These are phyloP conservation scores for Colletotrichum ledebouriae DNA, from an alignment of 2,329 filamentous ascomycete species.

Conservation along the genomic window DNA sequence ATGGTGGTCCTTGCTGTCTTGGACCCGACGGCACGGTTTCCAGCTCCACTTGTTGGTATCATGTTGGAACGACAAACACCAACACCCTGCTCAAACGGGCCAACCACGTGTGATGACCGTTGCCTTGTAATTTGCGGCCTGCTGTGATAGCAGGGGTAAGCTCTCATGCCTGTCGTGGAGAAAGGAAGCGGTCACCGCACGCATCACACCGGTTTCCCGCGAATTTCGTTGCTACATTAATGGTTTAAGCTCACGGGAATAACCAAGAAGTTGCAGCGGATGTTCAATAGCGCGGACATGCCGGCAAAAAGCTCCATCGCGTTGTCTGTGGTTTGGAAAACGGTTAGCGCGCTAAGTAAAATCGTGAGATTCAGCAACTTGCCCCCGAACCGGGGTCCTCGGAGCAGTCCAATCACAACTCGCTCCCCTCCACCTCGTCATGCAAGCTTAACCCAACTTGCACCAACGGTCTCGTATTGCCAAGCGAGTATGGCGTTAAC, in stretches of 20 bases:
- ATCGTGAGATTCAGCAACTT: background rate
- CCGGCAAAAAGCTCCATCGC: background rate
- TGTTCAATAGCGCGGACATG: background rate
- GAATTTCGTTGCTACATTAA: background rate
- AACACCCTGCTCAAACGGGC: background rate
- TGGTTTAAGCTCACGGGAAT: background rate
- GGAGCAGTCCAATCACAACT: background rate
- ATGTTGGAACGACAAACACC: background rate
- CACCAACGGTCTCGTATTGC: conserved; percentile 16
- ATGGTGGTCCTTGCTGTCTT: background rate
- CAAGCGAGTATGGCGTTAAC: conserved; percentile 4
- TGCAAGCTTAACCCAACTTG: conserved; percentile 14
- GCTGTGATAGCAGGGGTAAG: background rate
- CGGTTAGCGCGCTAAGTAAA: background rate
- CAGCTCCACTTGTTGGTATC: background rate
- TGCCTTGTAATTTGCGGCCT: conserved; percentile 1
- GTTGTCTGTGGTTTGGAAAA: background rate
- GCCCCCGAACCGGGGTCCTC: background rate
- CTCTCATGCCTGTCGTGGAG: background rate
- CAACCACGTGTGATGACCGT: background rate
- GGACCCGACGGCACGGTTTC: conserved; percentile 9
- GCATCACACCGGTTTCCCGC: background rate
- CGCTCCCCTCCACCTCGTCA: background rate
- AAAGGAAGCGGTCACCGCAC: background rate
- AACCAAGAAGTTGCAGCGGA: background rate